Evolutionary conservation across 2,329 filamentous ascomycete genomes (phyloP).

Genomic region (Penicillium sp.): DNA sequence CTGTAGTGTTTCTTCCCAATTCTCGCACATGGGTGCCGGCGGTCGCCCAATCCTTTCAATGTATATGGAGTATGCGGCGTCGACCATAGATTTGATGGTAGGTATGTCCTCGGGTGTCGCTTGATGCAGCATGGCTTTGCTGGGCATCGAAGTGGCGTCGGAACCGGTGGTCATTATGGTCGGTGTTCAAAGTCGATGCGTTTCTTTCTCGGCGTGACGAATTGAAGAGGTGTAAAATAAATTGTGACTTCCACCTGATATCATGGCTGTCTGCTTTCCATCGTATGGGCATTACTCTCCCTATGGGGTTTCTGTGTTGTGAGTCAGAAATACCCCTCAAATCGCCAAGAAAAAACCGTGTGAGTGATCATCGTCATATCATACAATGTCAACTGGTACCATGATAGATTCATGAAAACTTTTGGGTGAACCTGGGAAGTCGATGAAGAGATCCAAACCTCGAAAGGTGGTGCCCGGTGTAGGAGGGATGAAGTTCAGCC

Average conservation of each 20-base stretch:
- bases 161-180: not conserved
- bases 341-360: not conserved
- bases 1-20: conserved; percentile 16
- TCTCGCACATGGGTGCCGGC: conserved; percentile 22
- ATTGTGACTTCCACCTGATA: not conserved
- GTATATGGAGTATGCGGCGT: conserved; percentile 24
- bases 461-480: too few species aligned
- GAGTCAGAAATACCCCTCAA: not conserved
- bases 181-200: not conserved
- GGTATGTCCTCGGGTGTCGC: conserved; percentile 15
- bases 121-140: not conserved
- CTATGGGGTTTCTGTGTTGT: not conserved
- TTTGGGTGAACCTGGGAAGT: too few species aligned
- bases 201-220: not conserved
- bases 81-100: conserved; percentile 18
- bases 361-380: too few species aligned
- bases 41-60: conserved; percentile 23
- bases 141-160: not conserved
- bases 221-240: not conserved
- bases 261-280: too few species aligned
- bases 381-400: too few species aligned
- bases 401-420: too few species aligned
- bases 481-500: too few species aligned
- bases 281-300: too few species aligned
- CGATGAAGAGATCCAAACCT: too few species aligned